These are phyloP conservation scores for Aristolochia californica DNA, from an alignment of 164 flowering plant genomes.

Conservation along the genomic window DNA sequence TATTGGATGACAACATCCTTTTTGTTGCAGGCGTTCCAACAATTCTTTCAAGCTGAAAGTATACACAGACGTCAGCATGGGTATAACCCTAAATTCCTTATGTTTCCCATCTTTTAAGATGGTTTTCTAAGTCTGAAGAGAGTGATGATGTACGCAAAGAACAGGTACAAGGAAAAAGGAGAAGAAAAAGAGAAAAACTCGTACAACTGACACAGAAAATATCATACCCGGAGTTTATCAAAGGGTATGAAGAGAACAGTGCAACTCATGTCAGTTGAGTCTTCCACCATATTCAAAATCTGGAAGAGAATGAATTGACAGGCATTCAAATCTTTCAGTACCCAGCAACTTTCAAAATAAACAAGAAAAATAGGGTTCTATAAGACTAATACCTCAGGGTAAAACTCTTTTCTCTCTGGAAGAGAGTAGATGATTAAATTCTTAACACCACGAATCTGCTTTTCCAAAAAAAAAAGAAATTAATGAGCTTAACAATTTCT, in stretches of 20 bases:
- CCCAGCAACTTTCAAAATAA: not conserved
- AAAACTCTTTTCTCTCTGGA: slow-evolving; percentile 90
- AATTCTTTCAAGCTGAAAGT: slow-evolving; percentile 70
- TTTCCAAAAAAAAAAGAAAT: slow-evolving; percentile 1
- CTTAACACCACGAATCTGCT: slow-evolving; percentile 79
- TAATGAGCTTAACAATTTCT: not conserved
- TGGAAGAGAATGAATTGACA: slow-evolving; percentile 18
- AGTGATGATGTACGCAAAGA: not conserved
- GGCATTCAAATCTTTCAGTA: not conserved
- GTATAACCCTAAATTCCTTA: not conserved
- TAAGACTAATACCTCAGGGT: slow-evolving; percentile 66
- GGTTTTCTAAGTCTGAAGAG: not conserved
- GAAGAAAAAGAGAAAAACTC: not conserved
- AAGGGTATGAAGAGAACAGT: slow-evolving; percentile 71
- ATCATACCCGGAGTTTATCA: slow-evolving; percentile 58
- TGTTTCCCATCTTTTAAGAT: not conserved
- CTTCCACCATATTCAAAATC: slow-evolving; percentile 87
- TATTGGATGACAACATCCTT: slow-evolving; percentile 62
- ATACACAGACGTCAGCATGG: not conserved
- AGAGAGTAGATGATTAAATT: slow-evolving; percentile 81
- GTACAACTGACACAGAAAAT: not conserved
- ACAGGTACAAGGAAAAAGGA: too few species aligned
- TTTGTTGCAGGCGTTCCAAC: slow-evolving; percentile 58
- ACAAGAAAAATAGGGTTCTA: not conserved
- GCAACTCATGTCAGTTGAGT: slow-evolving; percentile 43